These are phyloP conservation scores for Pinus taeda DNA, from an alignment of 75 land plant species.

Conservation along the genomic window DNA sequence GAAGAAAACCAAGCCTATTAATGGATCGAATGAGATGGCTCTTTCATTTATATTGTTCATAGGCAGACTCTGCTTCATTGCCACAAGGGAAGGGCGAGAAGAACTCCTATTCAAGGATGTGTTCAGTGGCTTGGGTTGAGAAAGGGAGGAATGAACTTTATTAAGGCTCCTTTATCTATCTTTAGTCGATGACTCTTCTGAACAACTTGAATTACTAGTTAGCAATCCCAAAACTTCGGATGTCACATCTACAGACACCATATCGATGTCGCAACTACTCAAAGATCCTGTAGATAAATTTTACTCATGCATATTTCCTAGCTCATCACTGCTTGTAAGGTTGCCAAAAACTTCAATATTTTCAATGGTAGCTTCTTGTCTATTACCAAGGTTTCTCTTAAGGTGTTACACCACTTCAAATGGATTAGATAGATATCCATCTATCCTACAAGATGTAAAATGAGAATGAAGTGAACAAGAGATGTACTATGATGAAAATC, in stretches of 20 bases:
- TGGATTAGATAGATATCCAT: conserved; percentile 5
- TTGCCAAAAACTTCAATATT: not conserved
- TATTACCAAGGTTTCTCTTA: not conserved
- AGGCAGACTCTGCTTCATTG: not conserved
- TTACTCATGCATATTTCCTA: not conserved
- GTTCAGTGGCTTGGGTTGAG: not conserved
- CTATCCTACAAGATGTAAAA: not conserved
- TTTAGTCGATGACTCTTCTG: not conserved
- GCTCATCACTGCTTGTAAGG: not conserved
- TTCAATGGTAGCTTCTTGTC: not conserved
- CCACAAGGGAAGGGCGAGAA: not conserved
- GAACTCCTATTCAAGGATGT: not conserved
- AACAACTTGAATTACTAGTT: conserved; percentile 4
- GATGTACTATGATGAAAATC: not conserved
- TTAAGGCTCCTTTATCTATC: not conserved
- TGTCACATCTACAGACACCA: not conserved
- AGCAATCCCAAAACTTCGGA: conserved; percentile 1
- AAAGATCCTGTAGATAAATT: not conserved
- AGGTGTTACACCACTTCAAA: conserved; percentile 6
- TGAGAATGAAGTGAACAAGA: not conserved
- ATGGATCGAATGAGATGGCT: not conserved
- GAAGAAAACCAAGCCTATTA: not conserved
- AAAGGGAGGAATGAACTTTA: not conserved
- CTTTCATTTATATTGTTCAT: not conserved
- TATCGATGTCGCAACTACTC: not conserved